phyloP scores from a whole-genome alignment of 331 rosid genomes.

The Stylosanthes scabra region DNA sequence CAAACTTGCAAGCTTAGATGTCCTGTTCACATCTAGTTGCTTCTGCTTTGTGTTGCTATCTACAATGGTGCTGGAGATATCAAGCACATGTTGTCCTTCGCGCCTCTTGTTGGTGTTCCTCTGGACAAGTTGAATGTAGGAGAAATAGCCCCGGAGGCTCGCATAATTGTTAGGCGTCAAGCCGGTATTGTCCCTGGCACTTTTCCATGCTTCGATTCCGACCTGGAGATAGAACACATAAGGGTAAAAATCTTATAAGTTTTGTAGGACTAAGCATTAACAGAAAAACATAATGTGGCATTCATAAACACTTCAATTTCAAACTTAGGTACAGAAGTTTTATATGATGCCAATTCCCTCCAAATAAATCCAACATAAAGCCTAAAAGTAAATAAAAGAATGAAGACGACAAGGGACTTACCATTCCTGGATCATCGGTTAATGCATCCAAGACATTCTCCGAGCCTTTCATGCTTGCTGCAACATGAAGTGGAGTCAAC shows the following conservation, averaged over 20 bases:
- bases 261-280: background rate
- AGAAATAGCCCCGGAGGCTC: conserved; percentile 56
- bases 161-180: conserved; percentile 79
- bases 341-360: background rate
- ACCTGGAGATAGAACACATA: conserved; percentile 52
- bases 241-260: conserved; percentile 10
- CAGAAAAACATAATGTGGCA: background rate
- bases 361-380: background rate
- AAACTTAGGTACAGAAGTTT: background rate
- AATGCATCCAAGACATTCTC: conserved; percentile 79
- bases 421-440: conserved; percentile 85
- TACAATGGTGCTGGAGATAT: conserved; percentile 55
- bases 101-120: conserved; percentile 56
- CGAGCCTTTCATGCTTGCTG: conserved; percentile 65
- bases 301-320: background rate
- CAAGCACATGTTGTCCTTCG: conserved; percentile 62
- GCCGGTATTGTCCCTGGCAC: conserved; percentile 65
- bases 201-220: conserved; percentile 89
- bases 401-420: conserved; percentile 40
- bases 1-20: conserved; percentile 53
- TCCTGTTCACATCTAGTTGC: conserved; percentile 38
- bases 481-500: conserved; percentile 89
- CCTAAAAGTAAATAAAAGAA: background rate
- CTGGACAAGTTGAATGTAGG: conserved; percentile 75
- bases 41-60: conserved; percentile 52